A percentile compares a stretch with the other conserved stretches of the same genome.
Evolutionary conservation across 1,139 yeast species (phyloP).

Genomic region (Saccharomyces uvarum): DNA sequence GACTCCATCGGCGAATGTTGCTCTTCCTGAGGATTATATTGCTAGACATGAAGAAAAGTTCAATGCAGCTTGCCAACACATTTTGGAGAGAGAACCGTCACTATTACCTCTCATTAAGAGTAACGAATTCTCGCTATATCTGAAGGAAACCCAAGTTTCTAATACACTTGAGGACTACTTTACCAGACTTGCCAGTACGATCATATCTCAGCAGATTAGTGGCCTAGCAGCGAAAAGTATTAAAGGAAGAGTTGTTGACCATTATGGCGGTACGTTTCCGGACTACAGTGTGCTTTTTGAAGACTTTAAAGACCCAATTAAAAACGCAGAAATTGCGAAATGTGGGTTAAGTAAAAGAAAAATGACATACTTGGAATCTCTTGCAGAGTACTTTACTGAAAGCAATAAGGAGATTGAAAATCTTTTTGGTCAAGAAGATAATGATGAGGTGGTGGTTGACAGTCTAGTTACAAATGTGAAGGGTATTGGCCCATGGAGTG

Average conservation of each 20-base stretch:
- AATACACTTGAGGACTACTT: constrained; percentile 32
- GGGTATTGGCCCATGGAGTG: constrained; percentile 89
- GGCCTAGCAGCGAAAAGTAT: constrained; percentile 76
- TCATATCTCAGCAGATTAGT: constrained; percentile 77
- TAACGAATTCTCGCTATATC: constrained; percentile 25
- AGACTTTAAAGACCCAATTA: constrained; percentile 22
- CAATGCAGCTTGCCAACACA: constrained; percentile 37
- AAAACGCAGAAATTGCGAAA: constrained; percentile 44
- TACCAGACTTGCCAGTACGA: constrained; percentile 41
- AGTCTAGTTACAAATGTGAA: constrained; percentile 51
- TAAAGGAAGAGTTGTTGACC: constrained; percentile 40
- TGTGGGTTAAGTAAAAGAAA: constrained; percentile 72
- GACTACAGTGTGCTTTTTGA: constrained; percentile 41
- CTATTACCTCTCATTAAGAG: constrained; percentile 32
- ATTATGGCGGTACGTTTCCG: constrained; percentile 40
- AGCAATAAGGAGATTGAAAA: constrained; percentile 38
- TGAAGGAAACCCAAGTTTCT: constrained; percentile 10
- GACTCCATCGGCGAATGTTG: background rate
- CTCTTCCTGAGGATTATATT: constrained; percentile 36
- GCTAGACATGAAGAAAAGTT: constrained; percentile 41
- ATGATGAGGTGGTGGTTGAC: constrained; percentile 44
- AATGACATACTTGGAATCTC: constrained; percentile 52
- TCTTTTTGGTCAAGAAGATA: constrained; percentile 33
- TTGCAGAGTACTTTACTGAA: constrained; percentile 50
- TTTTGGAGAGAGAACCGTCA: constrained; percentile 41